A percentile compares a stretch with the other conserved stretches of the same genome.
phyloP scores from a whole-genome alignment of 495 filamentous ascomycete species.

The Margaritispora aquatica region DNA sequence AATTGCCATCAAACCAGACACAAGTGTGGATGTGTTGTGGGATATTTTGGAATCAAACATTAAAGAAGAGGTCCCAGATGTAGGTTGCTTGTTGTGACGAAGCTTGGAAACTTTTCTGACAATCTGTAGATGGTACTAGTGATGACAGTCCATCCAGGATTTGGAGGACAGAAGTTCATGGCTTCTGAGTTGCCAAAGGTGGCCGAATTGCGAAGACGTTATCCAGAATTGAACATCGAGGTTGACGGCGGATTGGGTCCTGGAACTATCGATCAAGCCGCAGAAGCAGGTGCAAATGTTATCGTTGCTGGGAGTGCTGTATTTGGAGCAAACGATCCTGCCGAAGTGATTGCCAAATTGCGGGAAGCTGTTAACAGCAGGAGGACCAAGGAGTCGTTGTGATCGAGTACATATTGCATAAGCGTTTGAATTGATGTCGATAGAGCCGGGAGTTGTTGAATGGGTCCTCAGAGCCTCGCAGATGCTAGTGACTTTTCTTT shows the following conservation, averaged over 20 bases:
- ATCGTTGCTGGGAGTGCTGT: slow-evolving; percentile 98
- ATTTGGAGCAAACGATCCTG: slow-evolving; percentile 85
- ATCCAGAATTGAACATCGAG: slow-evolving; percentile 92
- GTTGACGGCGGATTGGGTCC: slow-evolving; percentile 89
- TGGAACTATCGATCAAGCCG: slow-evolving; percentile 87
- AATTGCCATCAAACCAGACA: slow-evolving; percentile 92
- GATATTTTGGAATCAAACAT: slow-evolving; percentile 71
- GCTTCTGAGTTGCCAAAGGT: slow-evolving; percentile 92
- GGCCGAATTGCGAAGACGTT: slow-evolving; percentile 68
- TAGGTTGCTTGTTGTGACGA: slow-evolving; percentile 39
- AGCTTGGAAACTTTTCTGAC: neutral
- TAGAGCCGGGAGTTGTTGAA: no score
- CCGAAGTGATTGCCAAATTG: slow-evolving; percentile 73
- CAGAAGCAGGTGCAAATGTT: slow-evolving; percentile 93
- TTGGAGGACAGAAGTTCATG: slow-evolving; percentile 99
- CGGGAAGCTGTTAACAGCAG: slow-evolving; percentile 70
- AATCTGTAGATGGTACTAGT: slow-evolving; percentile 85
- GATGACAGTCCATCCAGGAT: slow-evolving; percentile 97
- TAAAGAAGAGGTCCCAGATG: slow-evolving; percentile 78
- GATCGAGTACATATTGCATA: neutral
- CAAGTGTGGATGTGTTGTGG: slow-evolving; percentile 82
- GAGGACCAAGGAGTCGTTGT: slow-evolving; percentile 20
- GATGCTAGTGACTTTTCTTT: neutral
- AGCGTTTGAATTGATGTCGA: no score
- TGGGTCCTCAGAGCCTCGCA: neutral